These are phyloP conservation scores for Picea glauca DNA, from an alignment of 75 land plant genomes.

Conservation along the genomic window DNA sequence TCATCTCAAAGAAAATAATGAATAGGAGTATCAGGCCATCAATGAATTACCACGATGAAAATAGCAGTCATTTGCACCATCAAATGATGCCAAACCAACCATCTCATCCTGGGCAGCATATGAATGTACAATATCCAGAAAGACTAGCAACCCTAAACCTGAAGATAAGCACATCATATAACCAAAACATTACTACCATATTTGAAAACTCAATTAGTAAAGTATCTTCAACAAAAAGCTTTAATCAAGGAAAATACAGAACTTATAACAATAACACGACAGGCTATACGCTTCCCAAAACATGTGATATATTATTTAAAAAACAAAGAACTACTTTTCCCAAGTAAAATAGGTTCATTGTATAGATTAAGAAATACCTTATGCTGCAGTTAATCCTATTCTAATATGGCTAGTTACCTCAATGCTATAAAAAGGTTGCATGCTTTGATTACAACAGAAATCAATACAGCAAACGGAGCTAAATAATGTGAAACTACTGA, in stretches of 20 bases:
- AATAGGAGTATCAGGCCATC: background rate
- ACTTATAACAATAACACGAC: background rate
- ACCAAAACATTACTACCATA: background rate
- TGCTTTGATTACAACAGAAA: background rate
- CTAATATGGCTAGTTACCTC: background rate
- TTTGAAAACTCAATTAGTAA: background rate
- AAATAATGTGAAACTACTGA: background rate
- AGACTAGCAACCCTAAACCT: conserved; percentile 87
- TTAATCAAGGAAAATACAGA: background rate
- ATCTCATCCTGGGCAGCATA: conserved; percentile 89
- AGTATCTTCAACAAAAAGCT: background rate
- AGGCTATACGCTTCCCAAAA: background rate
- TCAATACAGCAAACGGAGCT: background rate
- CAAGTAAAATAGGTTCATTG: background rate
- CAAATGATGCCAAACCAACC: conserved; percentile 85
- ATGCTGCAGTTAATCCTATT: background rate
- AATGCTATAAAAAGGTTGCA: background rate
- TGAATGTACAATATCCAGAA: conserved; percentile 94
- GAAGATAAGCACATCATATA: conserved; percentile 12
- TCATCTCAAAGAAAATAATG: conserved; percentile 3
- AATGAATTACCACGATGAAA: conserved; percentile 75
- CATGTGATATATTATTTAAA: background rate
- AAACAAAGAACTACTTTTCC: background rate
- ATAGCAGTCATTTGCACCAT: conserved; percentile 98
- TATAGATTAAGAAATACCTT: too few relatives aligned